Conservation (phyloP, 2,329 filamentous ascomycete species). For the Elsinoe australis region DNA sequence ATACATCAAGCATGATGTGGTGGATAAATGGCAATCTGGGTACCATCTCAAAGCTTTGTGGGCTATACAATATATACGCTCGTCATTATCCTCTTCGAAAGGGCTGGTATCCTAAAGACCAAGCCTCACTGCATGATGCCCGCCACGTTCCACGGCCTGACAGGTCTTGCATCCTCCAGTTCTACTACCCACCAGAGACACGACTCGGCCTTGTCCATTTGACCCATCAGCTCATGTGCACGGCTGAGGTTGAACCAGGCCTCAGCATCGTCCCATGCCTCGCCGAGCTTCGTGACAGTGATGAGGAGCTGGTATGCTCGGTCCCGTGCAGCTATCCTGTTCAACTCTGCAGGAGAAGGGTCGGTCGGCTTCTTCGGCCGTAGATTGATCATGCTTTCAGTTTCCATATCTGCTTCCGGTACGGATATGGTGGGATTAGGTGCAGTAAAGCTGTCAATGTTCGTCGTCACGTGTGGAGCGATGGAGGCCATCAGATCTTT, state of each 20-base stretch:
- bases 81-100: no score
- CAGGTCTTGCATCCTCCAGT: slow-evolving; percentile 73
- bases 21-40: no score
- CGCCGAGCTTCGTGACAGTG: slow-evolving; percentile 72
- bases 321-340: slow-evolving; percentile 82
- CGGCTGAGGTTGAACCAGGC: slow-evolving; percentile 86
- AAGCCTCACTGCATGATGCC: slow-evolving; percentile 8
- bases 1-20: no score
- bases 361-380: background rate
- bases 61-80: no score
- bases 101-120: no score
- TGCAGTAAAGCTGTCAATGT: slow-evolving; percentile 5
- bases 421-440: slow-evolving; percentile 3
- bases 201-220: slow-evolving; percentile 80
- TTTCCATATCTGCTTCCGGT: background rate
- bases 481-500: slow-evolving; percentile 5
- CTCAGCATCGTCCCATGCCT: slow-evolving; percentile 82
- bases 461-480: slow-evolving; percentile 18
- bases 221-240: slow-evolving; percentile 79
- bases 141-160: slow-evolving; percentile 66
- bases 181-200: slow-evolving; percentile 97
- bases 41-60: no score
- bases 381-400: background rate
- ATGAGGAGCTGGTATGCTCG: slow-evolving; percentile 78
- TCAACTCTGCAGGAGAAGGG: slow-evolving; percentile 60